Conservation (phyloP, 2,329 filamentous ascomycete species). For the Cladosporium cucumerinum region DNA sequence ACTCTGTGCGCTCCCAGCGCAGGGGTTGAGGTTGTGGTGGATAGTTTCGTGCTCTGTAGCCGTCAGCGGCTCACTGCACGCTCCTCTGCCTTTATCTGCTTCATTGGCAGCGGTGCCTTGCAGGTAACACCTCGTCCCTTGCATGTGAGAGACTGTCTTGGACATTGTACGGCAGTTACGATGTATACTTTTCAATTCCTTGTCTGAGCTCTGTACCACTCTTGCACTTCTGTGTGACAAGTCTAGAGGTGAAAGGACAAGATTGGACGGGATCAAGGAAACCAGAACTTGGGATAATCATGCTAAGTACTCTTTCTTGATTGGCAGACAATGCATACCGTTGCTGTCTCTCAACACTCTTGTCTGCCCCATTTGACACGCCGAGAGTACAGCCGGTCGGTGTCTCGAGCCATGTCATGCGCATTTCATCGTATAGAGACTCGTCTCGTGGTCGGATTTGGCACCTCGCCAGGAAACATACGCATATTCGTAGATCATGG, state of each 20-base stretch:
- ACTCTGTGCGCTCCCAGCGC: conserved; percentile 6
- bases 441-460: conserved; percentile 10
- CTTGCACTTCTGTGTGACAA: background rate
- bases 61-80: conserved; percentile 11
- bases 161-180: background rate
- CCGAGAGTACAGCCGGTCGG: conserved; percentile 6
- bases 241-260: background rate
- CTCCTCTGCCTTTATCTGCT: background rate
- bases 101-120: conserved; percentile 15
- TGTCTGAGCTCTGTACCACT: background rate
- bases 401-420: conserved; percentile 7
- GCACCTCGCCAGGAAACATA: background rate
- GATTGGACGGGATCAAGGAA: conserved; percentile 15
- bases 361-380: conserved; percentile 4
- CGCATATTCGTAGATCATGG: conserved; percentile 7
- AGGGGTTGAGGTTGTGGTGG: background rate
- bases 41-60: background rate
- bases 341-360: conserved; percentile 1
- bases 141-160: conserved; percentile 9
- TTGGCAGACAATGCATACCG: conserved; percentile 2
- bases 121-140: conserved; percentile 14
- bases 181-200: background rate
- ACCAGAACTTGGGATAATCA: conserved; percentile 22
- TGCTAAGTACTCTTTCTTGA: conserved; percentile 11
- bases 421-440: conserved; percentile 12